Conservation (phyloP, 768 basidiomycete genomes). For the Pisolithus marmoratus region DNA sequence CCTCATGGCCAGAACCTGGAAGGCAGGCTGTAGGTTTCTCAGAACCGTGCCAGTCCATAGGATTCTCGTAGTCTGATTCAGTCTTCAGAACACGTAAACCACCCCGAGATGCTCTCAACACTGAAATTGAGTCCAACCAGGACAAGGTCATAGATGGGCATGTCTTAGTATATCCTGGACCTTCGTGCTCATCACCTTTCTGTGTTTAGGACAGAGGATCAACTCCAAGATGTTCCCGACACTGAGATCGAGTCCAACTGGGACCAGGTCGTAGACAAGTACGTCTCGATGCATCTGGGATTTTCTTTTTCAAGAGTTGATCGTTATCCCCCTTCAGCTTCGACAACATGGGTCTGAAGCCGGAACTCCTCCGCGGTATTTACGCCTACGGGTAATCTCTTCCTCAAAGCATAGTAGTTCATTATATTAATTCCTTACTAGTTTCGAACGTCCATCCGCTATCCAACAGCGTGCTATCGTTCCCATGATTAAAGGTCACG, state of each 20-base stretch:
- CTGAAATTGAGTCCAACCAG: too few relatives aligned
- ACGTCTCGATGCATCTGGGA: slow-evolving; percentile 28
- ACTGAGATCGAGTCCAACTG: slow-evolving; percentile 98
- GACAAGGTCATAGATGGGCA: too few relatives aligned
- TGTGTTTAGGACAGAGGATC: slow-evolving; percentile 61
- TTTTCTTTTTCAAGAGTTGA: slow-evolving; percentile 10
- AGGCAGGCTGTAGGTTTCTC: too few relatives aligned
- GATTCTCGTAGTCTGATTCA: too few relatives aligned
- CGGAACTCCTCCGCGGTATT: slow-evolving; percentile 94
- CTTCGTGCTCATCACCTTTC: too few relatives aligned
- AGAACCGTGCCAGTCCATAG: too few relatives aligned
- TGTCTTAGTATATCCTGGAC: too few relatives aligned
- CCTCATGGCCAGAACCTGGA: too few relatives aligned
- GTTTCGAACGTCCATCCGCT: slow-evolving; percentile 97
- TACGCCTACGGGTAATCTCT: slow-evolving; percentile 90
- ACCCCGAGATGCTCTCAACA: too few relatives aligned
- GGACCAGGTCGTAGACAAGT: slow-evolving; percentile 98
- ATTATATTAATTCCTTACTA: slow-evolving; percentile 22
- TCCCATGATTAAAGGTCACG: slow-evolving; percentile 95
- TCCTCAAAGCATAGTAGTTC: background rate
- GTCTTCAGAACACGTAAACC: too few relatives aligned
- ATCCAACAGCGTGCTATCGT: slow-evolving; percentile 99
- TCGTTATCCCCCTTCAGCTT: slow-evolving; percentile 61
- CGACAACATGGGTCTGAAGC: slow-evolving; percentile 96
- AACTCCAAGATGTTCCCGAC: slow-evolving; percentile 75